Percentiles rank a stretch among this genome's conserved stretches.
Evolutionary conservation across 2,329 filamentous ascomycete species (phyloP).

Genomic region (Pestalotiopsis sp.): DNA sequence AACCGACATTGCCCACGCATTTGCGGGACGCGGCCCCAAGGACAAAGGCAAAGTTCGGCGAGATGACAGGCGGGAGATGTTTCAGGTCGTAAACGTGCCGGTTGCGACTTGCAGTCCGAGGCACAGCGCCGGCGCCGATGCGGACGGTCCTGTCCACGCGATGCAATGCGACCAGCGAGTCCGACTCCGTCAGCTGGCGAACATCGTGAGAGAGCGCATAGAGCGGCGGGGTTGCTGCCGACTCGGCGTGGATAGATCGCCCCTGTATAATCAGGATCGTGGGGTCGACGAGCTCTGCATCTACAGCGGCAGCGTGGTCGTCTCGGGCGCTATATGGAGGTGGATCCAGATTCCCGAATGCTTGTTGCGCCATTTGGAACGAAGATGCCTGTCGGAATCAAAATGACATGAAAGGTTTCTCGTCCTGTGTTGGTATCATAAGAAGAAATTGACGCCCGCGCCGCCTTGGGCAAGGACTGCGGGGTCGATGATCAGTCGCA

Average conservation of each 20-base stretch:
- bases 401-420: too few species aligned
- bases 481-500: too few species aligned
- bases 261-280: constrained; percentile 26
- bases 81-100: constrained; percentile 25
- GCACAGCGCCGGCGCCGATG: constrained; percentile 16
- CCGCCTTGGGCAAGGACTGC: too few species aligned
- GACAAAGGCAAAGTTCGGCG: constrained; percentile 23
- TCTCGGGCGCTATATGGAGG: constrained; percentile 1
- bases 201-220: constrained; percentile 30
- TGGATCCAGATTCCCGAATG: not conserved
- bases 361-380: not conserved
- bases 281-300: constrained; percentile 23
- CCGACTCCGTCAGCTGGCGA: constrained; percentile 19
- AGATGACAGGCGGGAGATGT: constrained; percentile 23
- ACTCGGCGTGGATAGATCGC: constrained; percentile 26
- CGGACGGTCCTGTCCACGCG: constrained; percentile 22
- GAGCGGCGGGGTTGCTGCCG: constrained; percentile 20
- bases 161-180: constrained; percentile 23
- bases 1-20: constrained; percentile 20
- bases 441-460: too few species aligned
- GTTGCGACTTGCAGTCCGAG: constrained; percentile 20
- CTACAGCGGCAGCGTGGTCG: not conserved
- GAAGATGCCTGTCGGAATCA: not conserved
- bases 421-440: too few species aligned
- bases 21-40: constrained; percentile 21